phyloP scores from a whole-genome alignment of 31 red algal species.

The Asparagopsis taxiformis region DNA sequence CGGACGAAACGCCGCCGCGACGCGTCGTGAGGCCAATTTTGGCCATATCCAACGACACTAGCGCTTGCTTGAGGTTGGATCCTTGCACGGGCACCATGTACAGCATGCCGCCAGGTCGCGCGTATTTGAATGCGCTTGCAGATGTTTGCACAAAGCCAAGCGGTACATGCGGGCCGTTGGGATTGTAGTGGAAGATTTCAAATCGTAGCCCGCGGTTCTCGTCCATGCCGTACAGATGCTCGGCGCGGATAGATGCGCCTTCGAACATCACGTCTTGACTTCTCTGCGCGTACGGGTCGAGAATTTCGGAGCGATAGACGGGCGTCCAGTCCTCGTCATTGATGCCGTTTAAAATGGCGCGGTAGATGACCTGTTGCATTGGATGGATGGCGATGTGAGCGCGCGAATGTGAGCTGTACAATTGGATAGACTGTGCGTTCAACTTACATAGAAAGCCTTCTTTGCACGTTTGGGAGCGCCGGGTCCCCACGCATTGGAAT shows the following conservation, averaged over 20 bases:
- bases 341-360: conserved; percentile 66
- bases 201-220: conserved; percentile 64
- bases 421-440: background rate
- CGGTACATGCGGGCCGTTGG: conserved; percentile 54
- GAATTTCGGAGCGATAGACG: conserved; percentile 66
- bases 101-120: conserved; percentile 60
- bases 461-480: conserved; percentile 18
- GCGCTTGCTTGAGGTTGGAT: conserved; percentile 48
- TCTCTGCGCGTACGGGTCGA: conserved; percentile 18
- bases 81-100: conserved; percentile 74
- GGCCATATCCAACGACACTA: conserved; percentile 64
- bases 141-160: conserved; percentile 76
- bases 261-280: conserved; percentile 58
- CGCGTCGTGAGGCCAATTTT: conserved; percentile 60
- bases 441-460: conserved; percentile 40
- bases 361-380: conserved; percentile 40
- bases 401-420: no score
- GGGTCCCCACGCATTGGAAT: conserved; percentile 46
- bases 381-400: background rate
- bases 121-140: conserved; percentile 64
- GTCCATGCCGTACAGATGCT: conserved; percentile 70
- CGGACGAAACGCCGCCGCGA: conserved; percentile 43
- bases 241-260: conserved; percentile 57
- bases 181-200: conserved; percentile 70
- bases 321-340: conserved; percentile 75